phyloP scores from a whole-genome alignment of 2,329 filamentous ascomycete genomes.

The Beauveria rudraprayagi region DNA sequence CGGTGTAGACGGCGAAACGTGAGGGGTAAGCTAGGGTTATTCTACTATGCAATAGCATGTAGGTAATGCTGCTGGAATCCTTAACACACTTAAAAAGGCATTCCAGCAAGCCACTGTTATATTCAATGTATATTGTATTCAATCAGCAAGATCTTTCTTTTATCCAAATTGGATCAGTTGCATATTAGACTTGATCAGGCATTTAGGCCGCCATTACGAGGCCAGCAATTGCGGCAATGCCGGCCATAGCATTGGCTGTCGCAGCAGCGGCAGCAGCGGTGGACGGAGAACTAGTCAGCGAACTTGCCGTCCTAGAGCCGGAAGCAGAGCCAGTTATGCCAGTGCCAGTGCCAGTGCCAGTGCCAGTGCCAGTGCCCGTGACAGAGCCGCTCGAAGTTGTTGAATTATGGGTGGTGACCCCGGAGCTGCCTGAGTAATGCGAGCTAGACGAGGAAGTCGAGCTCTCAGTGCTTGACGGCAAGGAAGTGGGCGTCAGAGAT shows the following conservation, averaged over 20 bases:
- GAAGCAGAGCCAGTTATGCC: not conserved
- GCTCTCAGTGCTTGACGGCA: not conserved
- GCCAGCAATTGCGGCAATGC: conserved; percentile 7
- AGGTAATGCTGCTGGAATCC: not conserved
- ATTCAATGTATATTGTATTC: not conserved
- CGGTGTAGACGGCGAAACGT: not conserved
- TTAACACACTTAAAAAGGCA: too few species aligned
- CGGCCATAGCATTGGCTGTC: conserved; percentile 6
- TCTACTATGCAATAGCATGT: not conserved
- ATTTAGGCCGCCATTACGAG: not conserved
- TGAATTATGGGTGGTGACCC: not conserved
- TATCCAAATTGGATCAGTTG: not conserved
- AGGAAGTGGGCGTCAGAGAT: not conserved
- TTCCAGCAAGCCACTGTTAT: not conserved
- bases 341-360: not conserved
- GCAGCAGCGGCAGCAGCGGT: not conserved
- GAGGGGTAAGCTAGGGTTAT: conserved; percentile 2
- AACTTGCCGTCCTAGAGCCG: not conserved
- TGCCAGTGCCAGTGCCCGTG: not conserved
- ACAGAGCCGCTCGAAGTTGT: not conserved
- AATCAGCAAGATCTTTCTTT: not conserved
- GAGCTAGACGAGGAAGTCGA: not conserved
- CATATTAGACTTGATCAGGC: not conserved
- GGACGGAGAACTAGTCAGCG: not conserved
- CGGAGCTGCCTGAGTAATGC: not conserved